Evolutionary conservation across 2,329 filamentous ascomycete species (phyloP), one percentile per base, ranked within the genome.

Genomic region (Neospermospora avenae): DNA sequence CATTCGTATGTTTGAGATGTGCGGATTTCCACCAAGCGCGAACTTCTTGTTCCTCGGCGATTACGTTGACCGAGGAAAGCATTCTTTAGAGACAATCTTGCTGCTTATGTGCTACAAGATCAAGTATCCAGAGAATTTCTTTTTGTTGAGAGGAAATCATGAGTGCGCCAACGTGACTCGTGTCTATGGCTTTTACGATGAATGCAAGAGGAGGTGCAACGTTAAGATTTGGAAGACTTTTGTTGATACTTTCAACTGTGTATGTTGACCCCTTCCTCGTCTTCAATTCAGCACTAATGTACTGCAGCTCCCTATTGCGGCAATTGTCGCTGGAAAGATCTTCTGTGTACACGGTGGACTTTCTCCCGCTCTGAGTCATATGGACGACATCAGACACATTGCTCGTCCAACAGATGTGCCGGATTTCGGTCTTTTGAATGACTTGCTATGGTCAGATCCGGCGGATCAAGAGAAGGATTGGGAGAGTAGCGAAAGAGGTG

Each of bases 161-260:
- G 93, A 98, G 75, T 97, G 93, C 76, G 93, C 93, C 69, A 96
- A 96, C 67, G 92, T 98, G 56, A 98, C 92, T 14, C 85, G 93
- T 61, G 91, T 98, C 37, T 97, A 97, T 75, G 93, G 93, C 2
- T 98, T 98, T 76, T 98, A 98, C 77, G 93, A 98, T 71, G 93
- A 98, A 74, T 98, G 93, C 82, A 98, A 98, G 78, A 84, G 93
- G 66, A 84, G 93, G 63, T 96, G 90, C 79, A 97, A 96, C 73
- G 91, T 97, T 74, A 97, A 97, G 79, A 86, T 96, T 58, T 98
- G 93, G 93, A 98, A 98, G 80, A 96, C 91, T 0, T 98, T 98
- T 72, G 88, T 96, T 55, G 93, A 98, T 73, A 95, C 90, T 25
- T 98, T 98, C 81, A 98, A 98, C 75, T 93, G 89, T 44, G 70